Base-by-base conservation (phyloP, 352 stramenopile genomes). In the Globisporangium mamillatum region DNA sequence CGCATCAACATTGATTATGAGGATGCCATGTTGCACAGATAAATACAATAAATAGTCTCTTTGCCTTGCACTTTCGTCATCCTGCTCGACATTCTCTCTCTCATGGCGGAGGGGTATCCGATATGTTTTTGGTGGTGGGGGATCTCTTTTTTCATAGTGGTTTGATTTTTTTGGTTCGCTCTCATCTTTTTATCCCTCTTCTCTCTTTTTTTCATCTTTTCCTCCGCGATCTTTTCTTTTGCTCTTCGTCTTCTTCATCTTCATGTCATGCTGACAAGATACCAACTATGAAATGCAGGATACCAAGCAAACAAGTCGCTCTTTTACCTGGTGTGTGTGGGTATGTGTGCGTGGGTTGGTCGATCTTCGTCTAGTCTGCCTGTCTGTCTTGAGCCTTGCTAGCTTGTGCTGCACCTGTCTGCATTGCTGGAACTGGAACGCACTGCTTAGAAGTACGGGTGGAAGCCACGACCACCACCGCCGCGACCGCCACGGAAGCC, bases 401-500 rank as follows among this genome's bases (percentile, higher is more conserved):
- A 18, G 44, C 18, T 50, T 50, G 16, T n/a, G 16, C 44, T 50
- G 38, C 52, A 36, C 52, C 53, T n/a, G 18, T n/a, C 25, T 59
- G 24, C 25, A 59, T n/a, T 2, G 25, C 53, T 59, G 29, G 14
- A 20, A 50, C 44, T 50, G n/a, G 34, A 24, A 36, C 38, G 54
- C 9, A 1, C 6, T 8, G 18, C 24, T 41, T 72, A 90, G 70
- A 74, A 90, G 75, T 91, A 93, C 32, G 85, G 85, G 66, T 93
- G 85, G 72, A 88, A 93, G 18, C 80, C 87, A 38, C 88, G 81
- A 41, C 84, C 86, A 27, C 79, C 86, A 41, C 88, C 81, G 34
- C 84, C 86, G 22, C 86, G 69, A n/a, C 88, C 85, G 50, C 89
- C 75, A 57, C 89, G 81, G 68, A 88, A 87, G 55, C 86, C 82